Evolutionary conservation across 306 rosid species (phyloP).

Genomic region (Quercus suber): DNA sequence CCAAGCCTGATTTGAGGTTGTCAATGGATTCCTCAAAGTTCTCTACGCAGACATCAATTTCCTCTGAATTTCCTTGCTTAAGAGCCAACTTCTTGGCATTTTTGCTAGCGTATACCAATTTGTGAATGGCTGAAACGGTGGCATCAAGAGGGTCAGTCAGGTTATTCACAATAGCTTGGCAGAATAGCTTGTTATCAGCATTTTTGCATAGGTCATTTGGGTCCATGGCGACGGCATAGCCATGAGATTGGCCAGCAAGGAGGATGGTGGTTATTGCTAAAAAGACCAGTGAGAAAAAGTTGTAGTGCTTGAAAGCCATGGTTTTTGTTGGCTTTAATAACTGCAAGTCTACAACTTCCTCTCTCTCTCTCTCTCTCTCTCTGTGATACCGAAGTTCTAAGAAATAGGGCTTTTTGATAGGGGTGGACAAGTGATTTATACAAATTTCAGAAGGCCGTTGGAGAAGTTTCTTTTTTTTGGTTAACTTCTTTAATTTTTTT

Average conservation of each 20-base stretch:
- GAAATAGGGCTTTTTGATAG: background rate
- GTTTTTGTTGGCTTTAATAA: background rate
- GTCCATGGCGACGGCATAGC: too few species aligned
- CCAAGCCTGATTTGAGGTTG: background rate
- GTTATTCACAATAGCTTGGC: background rate
- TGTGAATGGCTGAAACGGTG: background rate
- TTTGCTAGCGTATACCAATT: background rate
- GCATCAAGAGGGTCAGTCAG: background rate
- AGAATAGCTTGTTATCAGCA: background rate
- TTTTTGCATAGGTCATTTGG: background rate
- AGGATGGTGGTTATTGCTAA: background rate
- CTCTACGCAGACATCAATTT: background rate
- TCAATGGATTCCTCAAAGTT: conserved; percentile 1
- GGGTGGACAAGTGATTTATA: background rate
- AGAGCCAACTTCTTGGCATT: background rate
- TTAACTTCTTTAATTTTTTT: background rate
- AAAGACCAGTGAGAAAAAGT: background rate
- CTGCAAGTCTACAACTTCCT: too few species aligned
- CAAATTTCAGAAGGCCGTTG: background rate
- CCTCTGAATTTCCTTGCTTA: background rate
- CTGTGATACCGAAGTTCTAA: background rate
- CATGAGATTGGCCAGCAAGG: background rate
- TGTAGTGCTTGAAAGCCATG: background rate
- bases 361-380: too few species aligned
- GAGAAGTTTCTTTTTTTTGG: background rate